phyloP scores from a whole-genome alignment of 371 early-diverging fungal genomes.

The Dichotomocladium elegans region DNA sequence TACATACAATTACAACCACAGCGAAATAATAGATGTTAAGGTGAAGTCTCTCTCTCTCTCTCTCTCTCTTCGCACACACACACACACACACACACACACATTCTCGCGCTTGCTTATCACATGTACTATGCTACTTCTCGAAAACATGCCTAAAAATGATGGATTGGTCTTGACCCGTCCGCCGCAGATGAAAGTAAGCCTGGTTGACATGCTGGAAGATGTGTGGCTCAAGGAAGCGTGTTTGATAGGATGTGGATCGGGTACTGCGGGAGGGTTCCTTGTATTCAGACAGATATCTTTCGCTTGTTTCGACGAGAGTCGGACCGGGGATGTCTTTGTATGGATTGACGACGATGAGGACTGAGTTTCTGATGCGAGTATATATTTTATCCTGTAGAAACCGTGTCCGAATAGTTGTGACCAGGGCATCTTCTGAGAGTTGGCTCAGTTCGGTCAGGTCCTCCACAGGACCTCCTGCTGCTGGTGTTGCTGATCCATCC shows the following conservation, averaged over 20 bases:
- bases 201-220: conserved; percentile 72
- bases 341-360: conserved; percentile 57
- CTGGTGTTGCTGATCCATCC: not conserved
- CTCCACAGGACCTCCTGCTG: not conserved
- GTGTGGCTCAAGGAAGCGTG: conserved; percentile 67
- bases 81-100: no score
- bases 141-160: conserved; percentile 59
- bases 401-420: conserved; percentile 51
- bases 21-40: no score
- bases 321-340: conserved; percentile 21
- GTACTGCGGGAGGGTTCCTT: conserved; percentile 31
- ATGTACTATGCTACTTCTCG: not conserved
- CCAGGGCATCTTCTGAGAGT: conserved; percentile 47
- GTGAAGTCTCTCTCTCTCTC: no score
- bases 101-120: no score
- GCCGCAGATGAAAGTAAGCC: conserved; percentile 74
- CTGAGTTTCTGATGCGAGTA: conserved; percentile 61
- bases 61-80: not conserved
- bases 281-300: conserved; percentile 70
- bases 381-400: conserved; percentile 57
- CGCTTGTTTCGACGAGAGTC: conserved; percentile 27
- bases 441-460: conserved; percentile 41
- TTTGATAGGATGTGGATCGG: no score
- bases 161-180: conserved; percentile 75
- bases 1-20: not conserved